phyloP scores from a whole-genome alignment of 1,139 yeast genomes.

The Meyerozyma sp. region DNA sequence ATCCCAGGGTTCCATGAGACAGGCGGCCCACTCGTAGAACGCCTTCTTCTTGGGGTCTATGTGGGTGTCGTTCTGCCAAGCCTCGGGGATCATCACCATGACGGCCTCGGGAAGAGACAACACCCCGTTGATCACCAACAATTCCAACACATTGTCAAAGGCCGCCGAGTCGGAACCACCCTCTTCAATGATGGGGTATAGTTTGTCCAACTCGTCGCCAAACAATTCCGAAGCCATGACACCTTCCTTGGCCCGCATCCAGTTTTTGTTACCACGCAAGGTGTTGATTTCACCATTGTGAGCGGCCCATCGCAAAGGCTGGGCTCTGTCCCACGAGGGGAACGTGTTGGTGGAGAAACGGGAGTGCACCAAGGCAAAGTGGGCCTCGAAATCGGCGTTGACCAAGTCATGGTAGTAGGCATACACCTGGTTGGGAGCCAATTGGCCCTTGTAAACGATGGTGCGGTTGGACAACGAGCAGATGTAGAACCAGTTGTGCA shows the following conservation, averaged over 20 bases:
- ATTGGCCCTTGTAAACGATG: slow-evolving; percentile 95
- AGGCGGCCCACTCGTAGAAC: slow-evolving; percentile 98
- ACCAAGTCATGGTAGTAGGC: slow-evolving; percentile 89
- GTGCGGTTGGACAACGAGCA: slow-evolving; percentile 87
- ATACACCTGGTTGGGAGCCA: slow-evolving; percentile 94
- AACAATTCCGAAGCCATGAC: slow-evolving; percentile 83
- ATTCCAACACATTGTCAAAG: slow-evolving; percentile 89
- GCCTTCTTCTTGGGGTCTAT: slow-evolving; percentile 92
- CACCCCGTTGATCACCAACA: slow-evolving; percentile 87
- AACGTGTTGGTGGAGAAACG: slow-evolving; percentile 97
- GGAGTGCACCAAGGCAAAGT: slow-evolving; percentile 93
- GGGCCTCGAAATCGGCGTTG: slow-evolving; percentile 90
- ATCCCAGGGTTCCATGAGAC: slow-evolving; percentile 99
- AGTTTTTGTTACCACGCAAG: slow-evolving; percentile 93
- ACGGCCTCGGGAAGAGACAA: slow-evolving; percentile 94
- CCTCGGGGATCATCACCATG: slow-evolving; percentile 96
- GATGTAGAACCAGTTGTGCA: slow-evolving; percentile 96
- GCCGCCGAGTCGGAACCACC: slow-evolving; percentile 99
- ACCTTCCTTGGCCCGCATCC: slow-evolving; percentile 99
- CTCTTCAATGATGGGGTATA: slow-evolving; percentile 94
- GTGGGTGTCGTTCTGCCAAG: slow-evolving; percentile 84
- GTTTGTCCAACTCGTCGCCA: slow-evolving; percentile 85
- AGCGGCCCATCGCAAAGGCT: slow-evolving; percentile 95
- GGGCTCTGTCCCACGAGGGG: slow-evolving; percentile 99
- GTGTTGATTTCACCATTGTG: slow-evolving; percentile 99